Percentiles rank a stretch among this genome's conserved stretches.
These are phyloP conservation scores for Verticillium dahliae DNA, from an alignment of 2,329 filamentous ascomycete species.

Conservation along the genomic window DNA sequence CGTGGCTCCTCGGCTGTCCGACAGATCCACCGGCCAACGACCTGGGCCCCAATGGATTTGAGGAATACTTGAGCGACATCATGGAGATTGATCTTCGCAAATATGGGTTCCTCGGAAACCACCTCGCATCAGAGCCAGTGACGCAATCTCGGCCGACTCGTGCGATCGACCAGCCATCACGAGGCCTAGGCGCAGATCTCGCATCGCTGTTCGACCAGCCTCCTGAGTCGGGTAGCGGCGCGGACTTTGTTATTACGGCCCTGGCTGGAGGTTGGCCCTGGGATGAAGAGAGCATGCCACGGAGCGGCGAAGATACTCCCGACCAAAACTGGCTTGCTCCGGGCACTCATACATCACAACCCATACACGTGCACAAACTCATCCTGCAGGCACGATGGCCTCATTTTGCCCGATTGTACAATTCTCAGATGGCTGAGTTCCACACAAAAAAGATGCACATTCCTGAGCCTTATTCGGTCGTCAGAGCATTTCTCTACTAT, in stretches of 20 bases:
- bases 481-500: constrained; percentile 92
- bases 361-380: constrained; percentile 91
- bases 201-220: constrained; percentile 81
- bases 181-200: constrained; percentile 76
- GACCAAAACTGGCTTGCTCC: constrained; percentile 53
- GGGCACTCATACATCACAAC: constrained; percentile 62
- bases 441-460: constrained; percentile 98
- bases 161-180: constrained; percentile 47
- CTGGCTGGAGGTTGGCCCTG: constrained; percentile 61
- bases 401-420: constrained; percentile 88
- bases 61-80: constrained; percentile 88
- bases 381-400: constrained; percentile 95
- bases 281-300: constrained; percentile 58
- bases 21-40: constrained; percentile 63
- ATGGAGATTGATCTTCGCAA: constrained; percentile 88
- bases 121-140: constrained; percentile 50
- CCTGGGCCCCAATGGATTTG: constrained; percentile 62
- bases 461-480: constrained; percentile 88
- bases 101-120: constrained; percentile 85
- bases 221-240: constrained; percentile 76
- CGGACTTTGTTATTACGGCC: constrained; percentile 88
- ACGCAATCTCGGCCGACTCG: constrained; percentile 43
- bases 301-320: constrained; percentile 36
- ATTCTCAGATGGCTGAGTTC: constrained; percentile 93
- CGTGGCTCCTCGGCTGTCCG: constrained; percentile 91